Conservation (phyloP, 495 filamentous ascomycete species). For the Hamigera avellanea region DNA sequence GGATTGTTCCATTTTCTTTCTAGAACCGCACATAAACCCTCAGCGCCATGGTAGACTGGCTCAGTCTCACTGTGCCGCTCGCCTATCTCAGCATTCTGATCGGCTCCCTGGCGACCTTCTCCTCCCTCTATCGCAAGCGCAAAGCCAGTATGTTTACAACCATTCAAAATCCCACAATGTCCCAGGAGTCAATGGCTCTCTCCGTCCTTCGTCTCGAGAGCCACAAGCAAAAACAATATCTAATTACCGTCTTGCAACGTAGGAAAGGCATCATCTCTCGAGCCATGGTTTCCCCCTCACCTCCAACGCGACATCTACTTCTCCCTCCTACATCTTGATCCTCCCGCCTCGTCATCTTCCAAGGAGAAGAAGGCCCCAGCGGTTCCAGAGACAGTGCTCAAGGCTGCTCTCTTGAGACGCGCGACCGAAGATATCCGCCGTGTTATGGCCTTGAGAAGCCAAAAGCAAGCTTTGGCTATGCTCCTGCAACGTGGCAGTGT, state of each 20-base stretch:
- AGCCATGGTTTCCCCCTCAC: constrained; percentile 87
- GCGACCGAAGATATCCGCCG: constrained; percentile 86
- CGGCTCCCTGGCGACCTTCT: constrained; percentile 84
- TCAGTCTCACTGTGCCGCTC: constrained; percentile 67
- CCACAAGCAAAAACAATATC: background rate
- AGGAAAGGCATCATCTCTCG: constrained; percentile 69
- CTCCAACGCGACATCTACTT: constrained; percentile 89
- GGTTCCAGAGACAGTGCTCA: constrained; percentile 75
- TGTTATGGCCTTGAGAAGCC: constrained; percentile 70
- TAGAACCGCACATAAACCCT: background rate
- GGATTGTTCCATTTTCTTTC: no score
- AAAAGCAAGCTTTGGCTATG: constrained; percentile 74
- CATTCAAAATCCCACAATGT: no score
- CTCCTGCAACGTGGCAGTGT: constrained; percentile 84
- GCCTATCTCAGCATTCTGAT: constrained; percentile 79
- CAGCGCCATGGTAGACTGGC: constrained; percentile 56
- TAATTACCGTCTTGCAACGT: constrained; percentile 9
- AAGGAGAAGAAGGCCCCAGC: constrained; percentile 57
- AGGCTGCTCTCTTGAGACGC: constrained; percentile 81
- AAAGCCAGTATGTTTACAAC: constrained; percentile 58
- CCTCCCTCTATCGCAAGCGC: constrained; percentile 82
- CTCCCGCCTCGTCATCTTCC: constrained; percentile 29
- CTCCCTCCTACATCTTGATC: constrained; percentile 77
- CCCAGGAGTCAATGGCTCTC: no score
- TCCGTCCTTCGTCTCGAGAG: no score